Evolutionary conservation across 2,329 filamentous ascomycete species (phyloP).

Genomic region (Penicillium occitanis): DNA sequence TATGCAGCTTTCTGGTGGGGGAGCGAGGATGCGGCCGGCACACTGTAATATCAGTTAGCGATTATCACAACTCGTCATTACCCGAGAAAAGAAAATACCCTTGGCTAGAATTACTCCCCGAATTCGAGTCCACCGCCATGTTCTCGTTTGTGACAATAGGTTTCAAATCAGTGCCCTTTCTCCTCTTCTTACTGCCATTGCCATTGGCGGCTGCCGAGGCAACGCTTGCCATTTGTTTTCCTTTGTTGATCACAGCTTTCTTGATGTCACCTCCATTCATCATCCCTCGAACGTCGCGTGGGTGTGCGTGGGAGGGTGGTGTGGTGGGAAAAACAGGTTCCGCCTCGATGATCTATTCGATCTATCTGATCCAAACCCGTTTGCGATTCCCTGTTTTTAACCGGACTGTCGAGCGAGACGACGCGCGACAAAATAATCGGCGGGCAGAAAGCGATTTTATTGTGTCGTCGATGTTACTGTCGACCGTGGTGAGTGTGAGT

Average conservation of each 20-base stretch:
- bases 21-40: conserved; percentile 39
- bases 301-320: conserved; percentile 18
- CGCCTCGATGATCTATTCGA: neutral
- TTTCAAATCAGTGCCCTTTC: conserved; percentile 64
- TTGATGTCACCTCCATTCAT: conserved; percentile 67
- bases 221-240: conserved; percentile 60
- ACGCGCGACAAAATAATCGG: conserved; percentile 1
- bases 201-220: conserved; percentile 51
- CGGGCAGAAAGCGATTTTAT: neutral
- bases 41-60: conserved; percentile 19
- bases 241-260: conserved; percentile 65
- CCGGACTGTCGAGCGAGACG: neutral
- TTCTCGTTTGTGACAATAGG: conserved; percentile 66
- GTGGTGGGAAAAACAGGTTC: conserved; percentile 9
- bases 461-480: neutral
- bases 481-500: neutral
- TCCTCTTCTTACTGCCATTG: conserved; percentile 63
- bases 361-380: conserved; percentile 1
- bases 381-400: neutral
- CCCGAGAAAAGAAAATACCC: conserved; percentile 33
- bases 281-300: conserved; percentile 29
- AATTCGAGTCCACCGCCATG: conserved; percentile 45
- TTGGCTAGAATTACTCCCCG: conserved; percentile 45
- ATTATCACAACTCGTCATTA: neutral
- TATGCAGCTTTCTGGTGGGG: conserved; percentile 48